phyloP scores from a whole-genome alignment of 345 rosid genomes.

The Salix exigua region DNA sequence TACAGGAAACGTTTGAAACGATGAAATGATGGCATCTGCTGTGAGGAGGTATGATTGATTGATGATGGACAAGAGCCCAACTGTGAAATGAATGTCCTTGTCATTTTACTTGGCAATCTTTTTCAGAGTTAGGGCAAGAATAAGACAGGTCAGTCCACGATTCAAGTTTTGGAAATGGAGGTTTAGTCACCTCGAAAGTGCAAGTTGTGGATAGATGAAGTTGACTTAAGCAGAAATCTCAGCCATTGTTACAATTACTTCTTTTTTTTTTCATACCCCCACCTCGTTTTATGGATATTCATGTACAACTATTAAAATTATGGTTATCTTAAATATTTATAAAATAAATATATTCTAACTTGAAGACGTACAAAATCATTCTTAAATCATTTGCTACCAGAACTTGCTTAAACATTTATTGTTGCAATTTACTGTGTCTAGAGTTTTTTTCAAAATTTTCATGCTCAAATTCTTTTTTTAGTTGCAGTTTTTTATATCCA shows the following conservation, averaged over 20 bases:
- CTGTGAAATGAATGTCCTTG: background rate
- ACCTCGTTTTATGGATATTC: too few relatives aligned
- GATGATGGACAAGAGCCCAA: background rate
- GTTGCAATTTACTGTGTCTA: too few relatives aligned
- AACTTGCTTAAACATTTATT: too few relatives aligned
- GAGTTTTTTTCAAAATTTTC: too few relatives aligned
- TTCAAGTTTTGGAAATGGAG: background rate
- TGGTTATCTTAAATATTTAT: accelerated
- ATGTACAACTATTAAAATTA: accelerated
- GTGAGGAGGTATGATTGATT: background rate
- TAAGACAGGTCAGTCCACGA: constrained; percentile 8
- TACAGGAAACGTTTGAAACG: background rate
- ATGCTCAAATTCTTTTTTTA: too few relatives aligned
- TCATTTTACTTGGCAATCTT: background rate
- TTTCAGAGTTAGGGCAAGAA: constrained; percentile 25
- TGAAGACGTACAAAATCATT: accelerated
- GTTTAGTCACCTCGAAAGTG: background rate
- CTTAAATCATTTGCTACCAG: too few relatives aligned
- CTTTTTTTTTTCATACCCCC: too few relatives aligned
- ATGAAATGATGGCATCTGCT: background rate
- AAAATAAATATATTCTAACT: accelerated
- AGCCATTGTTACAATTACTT: background rate
- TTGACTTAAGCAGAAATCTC: background rate
- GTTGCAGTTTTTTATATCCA: too few relatives aligned
- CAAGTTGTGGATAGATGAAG: background rate